Percentiles rank a stretch among this genome's conserved stretches.
These are phyloP conservation scores for Diaporthe destruens DNA, from an alignment of 2,329 filamentous ascomycete genomes.

Conservation along the genomic window DNA sequence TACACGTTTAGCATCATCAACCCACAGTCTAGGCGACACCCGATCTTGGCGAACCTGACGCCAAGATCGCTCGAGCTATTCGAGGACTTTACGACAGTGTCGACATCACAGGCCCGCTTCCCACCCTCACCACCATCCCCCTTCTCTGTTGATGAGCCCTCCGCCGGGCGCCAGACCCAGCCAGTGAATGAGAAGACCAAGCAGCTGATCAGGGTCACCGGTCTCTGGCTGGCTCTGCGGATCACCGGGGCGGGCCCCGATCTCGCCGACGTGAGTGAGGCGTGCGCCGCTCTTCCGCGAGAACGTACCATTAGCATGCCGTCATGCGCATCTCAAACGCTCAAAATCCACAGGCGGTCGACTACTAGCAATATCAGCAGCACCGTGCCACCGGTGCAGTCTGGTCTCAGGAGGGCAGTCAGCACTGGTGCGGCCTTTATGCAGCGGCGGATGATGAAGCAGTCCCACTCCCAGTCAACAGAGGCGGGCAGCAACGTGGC, in stretches of 20 bases:
- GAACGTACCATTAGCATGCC: constrained; percentile 37
- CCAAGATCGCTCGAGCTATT: constrained; percentile 75
- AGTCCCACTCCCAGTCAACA: constrained; percentile 34
- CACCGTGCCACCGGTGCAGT: constrained; percentile 10
- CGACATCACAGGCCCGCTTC: constrained; percentile 61
- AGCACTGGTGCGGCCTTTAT: constrained; percentile 63
- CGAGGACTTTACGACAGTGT: constrained; percentile 73
- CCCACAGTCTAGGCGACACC: constrained; percentile 76
- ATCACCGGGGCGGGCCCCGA: constrained; percentile 56
- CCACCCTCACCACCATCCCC: constrained; percentile 53
- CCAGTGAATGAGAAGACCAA: constrained; percentile 59
- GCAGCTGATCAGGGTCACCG: constrained; percentile 64
- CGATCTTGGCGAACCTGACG: constrained; percentile 78
- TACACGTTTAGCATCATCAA: constrained; percentile 85
- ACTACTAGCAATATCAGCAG: constrained; percentile 34
- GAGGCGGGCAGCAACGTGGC: background rate
- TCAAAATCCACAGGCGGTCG: constrained; percentile 42
- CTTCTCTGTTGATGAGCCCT: constrained; percentile 29
- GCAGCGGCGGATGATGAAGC: constrained; percentile 52
- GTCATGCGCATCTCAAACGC: constrained; percentile 2
- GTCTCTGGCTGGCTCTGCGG: constrained; percentile 64
- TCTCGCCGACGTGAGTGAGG: constrained; percentile 42
- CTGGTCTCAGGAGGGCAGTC: constrained; percentile 53
- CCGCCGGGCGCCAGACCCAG: constrained; percentile 51
- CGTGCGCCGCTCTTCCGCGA: constrained; percentile 47